Conservation (phyloP, 352 stramenopile genomes). For the Phytophthora capsici region DNA sequence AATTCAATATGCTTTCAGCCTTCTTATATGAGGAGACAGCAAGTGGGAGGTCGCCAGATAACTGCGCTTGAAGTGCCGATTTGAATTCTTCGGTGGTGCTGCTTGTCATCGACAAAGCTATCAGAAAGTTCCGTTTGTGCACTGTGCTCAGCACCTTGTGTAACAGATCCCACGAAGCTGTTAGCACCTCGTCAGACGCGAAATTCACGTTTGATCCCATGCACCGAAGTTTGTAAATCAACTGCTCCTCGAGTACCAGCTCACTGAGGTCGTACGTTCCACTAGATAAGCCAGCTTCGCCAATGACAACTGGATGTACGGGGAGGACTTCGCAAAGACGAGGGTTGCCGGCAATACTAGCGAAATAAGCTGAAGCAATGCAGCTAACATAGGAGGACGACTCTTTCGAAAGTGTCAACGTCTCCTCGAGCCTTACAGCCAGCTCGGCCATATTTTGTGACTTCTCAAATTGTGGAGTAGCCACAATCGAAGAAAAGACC, state of each 20-base stretch:
- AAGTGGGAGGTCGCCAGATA: conserved; percentile 72
- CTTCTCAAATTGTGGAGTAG: conserved; percentile 42
- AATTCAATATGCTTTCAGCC: conserved; percentile 52
- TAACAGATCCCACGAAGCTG: conserved; percentile 70
- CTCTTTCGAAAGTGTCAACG: conserved; percentile 32
- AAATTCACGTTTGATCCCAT: conserved; percentile 4
- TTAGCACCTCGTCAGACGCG: conserved; percentile 24
- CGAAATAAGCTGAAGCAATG: conserved; percentile 60
- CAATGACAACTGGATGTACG: conserved; percentile 51
- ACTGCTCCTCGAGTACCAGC: conserved; percentile 68
- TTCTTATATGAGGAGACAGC: conserved; percentile 80
- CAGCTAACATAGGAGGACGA: conserved; percentile 44
- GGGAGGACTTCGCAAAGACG: conserved; percentile 38
- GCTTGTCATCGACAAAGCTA: conserved; percentile 58
- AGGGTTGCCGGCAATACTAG: conserved; percentile 40
- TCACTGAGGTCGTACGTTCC: conserved; percentile 64
- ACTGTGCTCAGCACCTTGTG: conserved; percentile 74
- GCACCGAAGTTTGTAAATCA: conserved; percentile 42
- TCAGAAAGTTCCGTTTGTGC: conserved; percentile 71
- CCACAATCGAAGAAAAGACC: conserved; percentile 55
- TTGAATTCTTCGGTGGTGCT: conserved; percentile 66
- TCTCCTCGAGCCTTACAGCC: conserved; percentile 23
- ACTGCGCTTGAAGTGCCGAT: conserved; percentile 62
- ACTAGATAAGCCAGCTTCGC: conserved; percentile 66
- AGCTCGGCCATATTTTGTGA: conserved; percentile 15